phyloP scores from a whole-genome alignment of 768 basidiomycete genomes.

The Porpolomopsis calyptriformis region DNA sequence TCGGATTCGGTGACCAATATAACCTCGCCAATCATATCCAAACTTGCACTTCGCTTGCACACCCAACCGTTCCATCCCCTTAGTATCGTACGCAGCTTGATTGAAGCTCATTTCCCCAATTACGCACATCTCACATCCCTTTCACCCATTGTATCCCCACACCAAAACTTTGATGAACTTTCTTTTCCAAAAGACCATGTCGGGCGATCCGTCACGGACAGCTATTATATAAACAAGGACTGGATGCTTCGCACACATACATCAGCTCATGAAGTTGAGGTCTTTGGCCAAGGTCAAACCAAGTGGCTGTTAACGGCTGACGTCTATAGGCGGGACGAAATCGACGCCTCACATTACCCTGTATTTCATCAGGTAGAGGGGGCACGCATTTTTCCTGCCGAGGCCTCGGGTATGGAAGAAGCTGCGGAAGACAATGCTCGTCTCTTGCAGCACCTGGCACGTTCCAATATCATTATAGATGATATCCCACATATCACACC shows the following conservation, averaged over 20 bases:
- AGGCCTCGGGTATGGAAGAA: conserved; percentile 45
- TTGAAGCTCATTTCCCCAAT: conserved; percentile 75
- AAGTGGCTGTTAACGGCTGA: conserved; percentile 91
- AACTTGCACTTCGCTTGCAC: conserved; percentile 69
- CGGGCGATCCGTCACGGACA: conserved; percentile 81
- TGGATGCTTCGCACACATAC: conserved; percentile 96
- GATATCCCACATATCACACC: conserved; percentile 67
- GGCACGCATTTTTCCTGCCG: conserved; percentile 64
- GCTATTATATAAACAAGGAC: conserved; percentile 87
- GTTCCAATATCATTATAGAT: conserved; percentile 75
- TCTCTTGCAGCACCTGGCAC: conserved; percentile 47
- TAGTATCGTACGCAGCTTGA: conserved; percentile 68
- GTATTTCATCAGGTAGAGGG: conserved; percentile 99
- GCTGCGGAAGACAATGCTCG: conserved; percentile 63
- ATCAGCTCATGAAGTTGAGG: conserved; percentile 95
- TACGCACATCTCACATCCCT: conserved; percentile 67
- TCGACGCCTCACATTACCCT: conserved; percentile 92
- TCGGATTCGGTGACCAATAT: conserved; percentile 79
- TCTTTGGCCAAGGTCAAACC: conserved; percentile 64
- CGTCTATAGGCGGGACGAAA: conserved; percentile 97
- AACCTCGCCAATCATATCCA: conserved; percentile 74
- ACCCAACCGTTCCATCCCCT: conserved; percentile 73
- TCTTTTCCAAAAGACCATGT: conserved; percentile 92
- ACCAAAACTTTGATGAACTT: conserved; percentile 93
- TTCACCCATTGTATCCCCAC: conserved; percentile 82